Evolutionary conservation across 805 yeast species (phyloP).

Genomic region (Starmerella powellii): DNA sequence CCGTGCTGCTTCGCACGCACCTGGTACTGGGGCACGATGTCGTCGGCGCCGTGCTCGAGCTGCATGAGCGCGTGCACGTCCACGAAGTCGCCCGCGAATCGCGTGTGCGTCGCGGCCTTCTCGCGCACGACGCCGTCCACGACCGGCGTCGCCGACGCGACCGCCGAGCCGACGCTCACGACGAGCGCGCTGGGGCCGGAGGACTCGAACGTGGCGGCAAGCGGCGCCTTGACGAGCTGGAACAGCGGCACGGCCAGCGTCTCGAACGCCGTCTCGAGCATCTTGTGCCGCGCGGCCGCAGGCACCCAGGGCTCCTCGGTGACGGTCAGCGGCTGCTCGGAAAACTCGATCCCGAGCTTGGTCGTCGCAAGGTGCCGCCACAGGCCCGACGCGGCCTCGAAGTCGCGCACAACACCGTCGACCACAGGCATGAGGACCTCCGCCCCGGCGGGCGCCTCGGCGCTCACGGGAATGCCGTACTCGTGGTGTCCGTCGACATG

Average conservation of each 20-base stretch:
- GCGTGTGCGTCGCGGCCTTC: conserved; percentile 47
- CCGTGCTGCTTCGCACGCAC: conserved; percentile 28
- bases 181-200: conserved; percentile 78
- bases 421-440: conserved; percentile 24
- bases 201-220: conserved; percentile 76
- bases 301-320: conserved; percentile 87
- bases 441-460: conserved; percentile 10
- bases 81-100: conserved; percentile 75
- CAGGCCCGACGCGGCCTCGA: conserved; percentile 75
- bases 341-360: conserved; percentile 41
- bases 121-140: conserved; percentile 23
- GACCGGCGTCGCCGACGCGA: conserved; percentile 48
- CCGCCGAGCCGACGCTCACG: conserved; percentile 75
- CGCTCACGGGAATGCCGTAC: conserved; percentile 15
- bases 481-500: conserved; percentile 17
- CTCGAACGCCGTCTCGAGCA: conserved; percentile 63
- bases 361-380: conserved; percentile 47
- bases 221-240: conserved; percentile 65
- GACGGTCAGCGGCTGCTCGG: conserved; percentile 64
- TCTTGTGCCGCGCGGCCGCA: conserved; percentile 48
- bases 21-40: conserved; percentile 29
- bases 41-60: conserved; percentile 31
- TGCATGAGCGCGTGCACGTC: conserved; percentile 49
- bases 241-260: conserved; percentile 65
- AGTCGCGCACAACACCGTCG: conserved; percentile 39